These are phyloP conservation scores for Trypanosoma congolense DNA, from an alignment of 208 protist species.

Conservation along the genomic window DNA sequence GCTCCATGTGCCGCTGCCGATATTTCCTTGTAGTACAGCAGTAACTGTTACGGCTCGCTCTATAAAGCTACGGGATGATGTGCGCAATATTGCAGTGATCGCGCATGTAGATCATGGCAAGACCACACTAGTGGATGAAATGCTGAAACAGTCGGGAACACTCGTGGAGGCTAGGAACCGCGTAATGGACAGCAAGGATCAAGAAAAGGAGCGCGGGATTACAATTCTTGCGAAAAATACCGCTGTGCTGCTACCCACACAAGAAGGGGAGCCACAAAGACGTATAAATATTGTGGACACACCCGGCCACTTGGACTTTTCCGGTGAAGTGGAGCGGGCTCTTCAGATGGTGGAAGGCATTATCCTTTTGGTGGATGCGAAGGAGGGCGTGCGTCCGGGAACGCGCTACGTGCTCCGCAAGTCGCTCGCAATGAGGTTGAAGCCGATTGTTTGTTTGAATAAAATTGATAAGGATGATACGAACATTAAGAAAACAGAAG, in stretches of 20 bases:
- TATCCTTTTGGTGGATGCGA: slow-evolving; percentile 93
- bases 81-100: slow-evolving; percentile 96
- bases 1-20: not conserved
- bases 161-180: slow-evolving; percentile 82
- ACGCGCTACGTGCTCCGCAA: slow-evolving; percentile 98
- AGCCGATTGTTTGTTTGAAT: slow-evolving; percentile 96
- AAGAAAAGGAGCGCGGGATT: slow-evolving; percentile 96
- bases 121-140: slow-evolving; percentile 95
- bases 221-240: slow-evolving; percentile 97
- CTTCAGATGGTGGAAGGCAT: slow-evolving; percentile 97
- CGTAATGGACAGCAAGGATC: slow-evolving; percentile 96
- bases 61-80: slow-evolving; percentile 58
- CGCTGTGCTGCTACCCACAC: slow-evolving; percentile 66
- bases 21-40: not conserved
- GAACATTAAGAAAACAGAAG: slow-evolving; percentile 88
- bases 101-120: slow-evolving; percentile 98
- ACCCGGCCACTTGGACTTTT: slow-evolving; percentile 97
- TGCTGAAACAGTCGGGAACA: slow-evolving; percentile 91
- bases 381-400: slow-evolving; percentile 95
- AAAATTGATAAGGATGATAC: slow-evolving; percentile 95
- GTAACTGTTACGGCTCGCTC: slow-evolving; percentile 23
- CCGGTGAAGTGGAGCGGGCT: slow-evolving; percentile 96
- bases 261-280: slow-evolving; percentile 22
- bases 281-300: slow-evolving; percentile 98
- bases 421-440: slow-evolving; percentile 90